A percentile compares a stretch with the other conserved stretches of the same genome.
Evolutionary conservation across 176 grass and related monocot genomes (phyloP).

Genomic region (Puccinellia tenuiflora): DNA sequence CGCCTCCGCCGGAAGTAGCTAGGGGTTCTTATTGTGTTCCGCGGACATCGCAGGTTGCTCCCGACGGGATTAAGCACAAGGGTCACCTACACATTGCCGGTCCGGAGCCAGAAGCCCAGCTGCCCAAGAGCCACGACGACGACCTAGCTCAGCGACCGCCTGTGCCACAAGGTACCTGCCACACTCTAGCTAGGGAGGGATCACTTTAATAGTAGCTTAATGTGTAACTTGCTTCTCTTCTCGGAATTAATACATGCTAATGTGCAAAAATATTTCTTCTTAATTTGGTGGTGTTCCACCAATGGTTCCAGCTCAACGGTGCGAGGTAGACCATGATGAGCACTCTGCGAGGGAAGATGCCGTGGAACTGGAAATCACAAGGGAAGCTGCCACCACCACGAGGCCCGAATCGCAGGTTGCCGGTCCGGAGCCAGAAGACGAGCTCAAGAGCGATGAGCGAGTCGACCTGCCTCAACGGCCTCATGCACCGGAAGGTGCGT

Average conservation of each 20-base stretch:
- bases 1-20: background rate
- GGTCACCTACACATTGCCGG: conserved; percentile 11
- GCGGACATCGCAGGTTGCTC: conserved; percentile 26
- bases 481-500: conserved; percentile 31
- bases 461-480: background rate
- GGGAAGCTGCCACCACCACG: background rate
- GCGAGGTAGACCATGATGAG: background rate
- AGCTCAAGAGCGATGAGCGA: background rate
- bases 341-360: background rate
- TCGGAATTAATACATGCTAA: too few relatives aligned
- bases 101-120: background rate
- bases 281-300: background rate
- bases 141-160: background rate
- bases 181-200: too few relatives aligned
- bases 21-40: background rate
- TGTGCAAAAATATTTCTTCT: background rate
- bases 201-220: too few relatives aligned
- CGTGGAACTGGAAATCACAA: background rate
- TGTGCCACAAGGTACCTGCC: conserved; percentile 26
- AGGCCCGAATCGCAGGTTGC: conserved; percentile 14
- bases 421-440: background rate
- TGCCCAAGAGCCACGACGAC: background rate
- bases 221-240: too few relatives aligned
- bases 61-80: conserved; percentile 25
- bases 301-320: conserved; percentile 25